phyloP scores from a whole-genome alignment of 305 asterid species.

The Fraxinus platypoda region DNA sequence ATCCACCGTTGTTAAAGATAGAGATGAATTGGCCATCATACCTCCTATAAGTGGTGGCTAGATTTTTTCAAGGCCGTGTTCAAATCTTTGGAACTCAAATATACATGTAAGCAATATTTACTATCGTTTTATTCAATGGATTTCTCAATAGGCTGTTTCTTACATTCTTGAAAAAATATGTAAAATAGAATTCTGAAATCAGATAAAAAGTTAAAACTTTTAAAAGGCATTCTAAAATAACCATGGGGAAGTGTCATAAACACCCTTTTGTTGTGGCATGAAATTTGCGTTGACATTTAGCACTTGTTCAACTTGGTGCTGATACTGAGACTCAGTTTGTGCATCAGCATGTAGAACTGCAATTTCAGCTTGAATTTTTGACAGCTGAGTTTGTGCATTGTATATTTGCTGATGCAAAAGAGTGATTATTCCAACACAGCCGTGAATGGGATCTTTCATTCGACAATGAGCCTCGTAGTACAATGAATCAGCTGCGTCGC shows the following conservation, averaged over 20 bases:
- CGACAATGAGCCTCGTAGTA: slow-evolving; percentile 31
- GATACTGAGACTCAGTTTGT: not conserved
- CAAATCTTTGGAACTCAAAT: not conserved
- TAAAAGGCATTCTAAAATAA: not conserved
- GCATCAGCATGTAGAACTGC: slow-evolving; percentile 10
- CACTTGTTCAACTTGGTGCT: not conserved
- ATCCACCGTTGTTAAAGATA: slow-evolving; percentile 55
- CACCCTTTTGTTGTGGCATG: not conserved
- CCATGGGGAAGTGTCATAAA: slow-evolving; percentile 11
- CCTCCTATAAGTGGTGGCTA: slow-evolving; percentile 97
- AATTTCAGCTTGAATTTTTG: slow-evolving; percentile 26
- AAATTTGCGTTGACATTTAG: not conserved
- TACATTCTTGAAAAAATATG: not conserved
- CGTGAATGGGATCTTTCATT: slow-evolving; percentile 26
- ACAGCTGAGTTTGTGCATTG: slow-evolving; percentile 18
- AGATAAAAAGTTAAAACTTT: not conserved
- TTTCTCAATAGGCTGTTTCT: not conserved
- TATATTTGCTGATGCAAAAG: slow-evolving; percentile 23
- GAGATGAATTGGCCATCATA: slow-evolving; percentile 85
- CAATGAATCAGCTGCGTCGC: slow-evolving; percentile 26
- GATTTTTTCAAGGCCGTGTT: not conserved
- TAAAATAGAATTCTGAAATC: not conserved
- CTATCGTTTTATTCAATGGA: not conserved
- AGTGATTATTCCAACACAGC: slow-evolving; percentile 28
- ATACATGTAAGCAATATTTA: not conserved